Conservation (phyloP, 495 filamentous ascomycete genomes). For the Aspergillus bertholletiae region DNA sequence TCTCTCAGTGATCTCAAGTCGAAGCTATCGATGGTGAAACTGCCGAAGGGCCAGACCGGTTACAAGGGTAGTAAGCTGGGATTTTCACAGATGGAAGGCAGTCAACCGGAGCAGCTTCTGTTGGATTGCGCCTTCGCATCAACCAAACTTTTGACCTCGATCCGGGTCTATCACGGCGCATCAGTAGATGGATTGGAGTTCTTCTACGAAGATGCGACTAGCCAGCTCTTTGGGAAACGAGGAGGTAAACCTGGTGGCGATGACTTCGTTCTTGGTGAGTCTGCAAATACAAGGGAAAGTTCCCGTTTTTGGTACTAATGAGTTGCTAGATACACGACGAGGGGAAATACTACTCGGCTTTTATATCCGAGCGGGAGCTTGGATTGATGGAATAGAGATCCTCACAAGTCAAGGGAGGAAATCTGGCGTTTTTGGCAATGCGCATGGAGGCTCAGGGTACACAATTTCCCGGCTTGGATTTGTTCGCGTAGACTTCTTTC, state of each 20-base stretch:
- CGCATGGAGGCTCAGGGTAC: conserved; percentile 77
- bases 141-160: conserved; percentile 68
- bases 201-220: conserved; percentile 82
- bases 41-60: conserved; percentile 68
- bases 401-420: conserved; percentile 82
- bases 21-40: conserved; percentile 67
- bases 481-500: background rate
- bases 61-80: conserved; percentile 80
- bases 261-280: conserved; percentile 72
- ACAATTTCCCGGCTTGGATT: conserved; percentile 21
- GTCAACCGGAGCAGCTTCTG: conserved; percentile 67
- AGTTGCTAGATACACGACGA: conserved; percentile 62
- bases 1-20: conserved; percentile 66
- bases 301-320: conserved; percentile 1
- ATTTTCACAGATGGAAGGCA: conserved; percentile 65
- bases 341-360: conserved; percentile 90
- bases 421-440: conserved; percentile 82
- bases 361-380: conserved; percentile 72
- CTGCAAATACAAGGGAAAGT: background rate
- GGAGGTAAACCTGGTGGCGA: conserved; percentile 73
- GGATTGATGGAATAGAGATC: conserved; percentile 90
- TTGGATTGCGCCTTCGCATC: conserved; percentile 65
- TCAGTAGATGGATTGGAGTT: conserved; percentile 89
- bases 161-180: conserved; percentile 74
- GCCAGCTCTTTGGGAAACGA: conserved; percentile 84